Base-by-base conservation (phyloP, 1,139 yeast species). In the Meyerozyma guilliermondii region DNA sequence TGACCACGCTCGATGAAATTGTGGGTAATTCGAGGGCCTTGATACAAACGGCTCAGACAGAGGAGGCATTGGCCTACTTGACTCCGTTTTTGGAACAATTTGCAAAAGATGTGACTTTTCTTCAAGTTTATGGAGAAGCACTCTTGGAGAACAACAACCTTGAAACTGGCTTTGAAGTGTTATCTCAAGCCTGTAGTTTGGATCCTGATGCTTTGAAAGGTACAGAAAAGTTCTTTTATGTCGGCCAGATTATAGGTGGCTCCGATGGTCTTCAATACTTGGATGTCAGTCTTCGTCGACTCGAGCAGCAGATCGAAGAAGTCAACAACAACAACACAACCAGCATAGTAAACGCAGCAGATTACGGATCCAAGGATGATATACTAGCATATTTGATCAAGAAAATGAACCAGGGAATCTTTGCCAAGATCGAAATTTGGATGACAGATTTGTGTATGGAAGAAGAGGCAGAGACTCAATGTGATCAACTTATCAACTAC, bases 401-500 rank as follows among this genome's bases (percentile, higher is more conserved):
- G 47, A 82, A 81, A 55, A 53, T 82, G 43, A 81, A 85, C 50
- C 86, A 81, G 56, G 96, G 94, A 0, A 70, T 88, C 26, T 82
- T 91, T 51, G 85, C 96, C 9, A 76, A 84, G 66, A 85, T 92
- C 54, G 99, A 92, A 63, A 87, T 94, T 47, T 92, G 98, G 97
- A 92, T 92, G 98, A 94, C 99, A 1, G 99, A 92, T 67, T 71
- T 92, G 50, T 91, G 98, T 60, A 89, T 91, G 96, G 95, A 87
- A 53, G 80, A 80, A 6, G 83, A 84, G 53, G 98, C 98, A 2
- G 98, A 92, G 62, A 38, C 62, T 5, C 76, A 80, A 59, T 94
- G 98, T 65, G 87, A 89, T 53, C 74, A 74, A 43, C 71, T 87
- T 51, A 83, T 91, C 41, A 65, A 76, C 5, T 78, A 77, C 52